Conservation (phyloP, 352 stramenopile species). For the Pythium sukuiense region DNA sequence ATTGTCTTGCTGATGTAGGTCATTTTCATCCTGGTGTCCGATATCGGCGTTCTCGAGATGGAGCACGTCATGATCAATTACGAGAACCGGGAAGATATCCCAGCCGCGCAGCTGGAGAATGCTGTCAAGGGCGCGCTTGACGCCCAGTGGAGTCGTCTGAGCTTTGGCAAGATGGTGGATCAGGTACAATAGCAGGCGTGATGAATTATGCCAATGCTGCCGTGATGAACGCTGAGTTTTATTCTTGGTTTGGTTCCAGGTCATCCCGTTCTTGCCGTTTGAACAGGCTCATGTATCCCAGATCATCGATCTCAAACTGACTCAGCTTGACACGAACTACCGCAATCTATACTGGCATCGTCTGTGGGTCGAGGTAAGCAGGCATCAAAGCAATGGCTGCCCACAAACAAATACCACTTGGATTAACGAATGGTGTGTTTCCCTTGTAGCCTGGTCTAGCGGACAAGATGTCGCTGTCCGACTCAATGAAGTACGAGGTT, state of each 20-base stretch:
- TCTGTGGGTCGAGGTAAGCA: conserved; percentile 67
- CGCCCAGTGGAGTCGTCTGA: conserved; percentile 83
- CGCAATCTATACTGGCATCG: conserved; percentile 73
- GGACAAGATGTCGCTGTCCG: conserved; percentile 67
- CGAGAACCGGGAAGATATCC: conserved; percentile 66
- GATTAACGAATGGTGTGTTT: no score
- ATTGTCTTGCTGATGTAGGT: no score
- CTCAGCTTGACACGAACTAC: conserved; percentile 74
- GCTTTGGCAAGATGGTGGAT: conserved; percentile 90
- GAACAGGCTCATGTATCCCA: conserved; percentile 78
- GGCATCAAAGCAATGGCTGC: no score
- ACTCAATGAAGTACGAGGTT: conserved; percentile 76
- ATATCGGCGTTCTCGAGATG: no score
- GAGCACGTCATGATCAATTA: conserved; percentile 85
- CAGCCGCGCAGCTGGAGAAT: conserved; percentile 57
- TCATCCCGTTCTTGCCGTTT: conserved; percentile 88
- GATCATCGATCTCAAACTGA: conserved; percentile 82
- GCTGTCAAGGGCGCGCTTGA: conserved; percentile 81
- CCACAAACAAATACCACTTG: no score
- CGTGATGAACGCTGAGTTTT: no score
- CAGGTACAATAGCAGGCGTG: conserved; percentile 41
- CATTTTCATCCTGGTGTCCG: no score
- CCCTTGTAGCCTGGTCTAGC: conserved; percentile 33
- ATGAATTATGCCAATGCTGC: no score
- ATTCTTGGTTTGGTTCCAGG: conserved; percentile 32